These are phyloP conservation scores for Talinum fruticosum DNA, from an alignment of 148 eudicot genomes.

Conservation along the genomic window DNA sequence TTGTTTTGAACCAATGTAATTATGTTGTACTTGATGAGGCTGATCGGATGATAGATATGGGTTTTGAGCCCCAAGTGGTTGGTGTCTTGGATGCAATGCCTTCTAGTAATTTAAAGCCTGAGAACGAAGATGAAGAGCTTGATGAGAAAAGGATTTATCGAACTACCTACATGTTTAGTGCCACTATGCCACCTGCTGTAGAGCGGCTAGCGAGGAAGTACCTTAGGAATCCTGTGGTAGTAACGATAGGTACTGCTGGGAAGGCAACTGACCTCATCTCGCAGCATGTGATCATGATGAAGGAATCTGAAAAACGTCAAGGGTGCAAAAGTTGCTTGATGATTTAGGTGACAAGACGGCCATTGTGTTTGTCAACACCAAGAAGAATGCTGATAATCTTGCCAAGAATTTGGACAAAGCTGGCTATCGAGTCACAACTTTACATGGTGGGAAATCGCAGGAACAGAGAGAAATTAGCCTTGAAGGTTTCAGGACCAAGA, in stretches of 20 bases:
- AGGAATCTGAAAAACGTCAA: conserved; percentile 58
- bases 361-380: conserved; percentile 57
- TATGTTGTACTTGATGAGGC: conserved; percentile 92
- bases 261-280: conserved; percentile 71
- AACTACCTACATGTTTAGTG: conserved; percentile 86
- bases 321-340: conserved; percentile 60
- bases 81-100: conserved; percentile 92
- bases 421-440: conserved; percentile 63
- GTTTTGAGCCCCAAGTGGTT: conserved; percentile 81
- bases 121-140: conserved; percentile 86
- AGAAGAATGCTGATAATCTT: conserved; percentile 48
- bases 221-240: conserved; percentile 83
- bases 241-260: conserved; percentile 80
- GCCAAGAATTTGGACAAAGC: conserved; percentile 46
- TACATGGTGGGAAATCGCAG: conserved; percentile 72
- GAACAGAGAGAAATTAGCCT: conserved; percentile 67
- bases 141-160: conserved; percentile 73
- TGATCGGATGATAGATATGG: conserved; percentile 91
- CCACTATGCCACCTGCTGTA: conserved; percentile 88
- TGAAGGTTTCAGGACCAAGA: conserved; percentile 63
- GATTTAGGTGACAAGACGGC: conserved; percentile 69
- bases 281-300: conserved; percentile 72
- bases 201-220: conserved; percentile 89
- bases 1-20: conserved; percentile 79
- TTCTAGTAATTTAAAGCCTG: conserved; percentile 79